Evolutionary conservation across 2,329 filamentous ascomycete genomes (phyloP).

Genomic region (Colletotrichum graminicola): DNA sequence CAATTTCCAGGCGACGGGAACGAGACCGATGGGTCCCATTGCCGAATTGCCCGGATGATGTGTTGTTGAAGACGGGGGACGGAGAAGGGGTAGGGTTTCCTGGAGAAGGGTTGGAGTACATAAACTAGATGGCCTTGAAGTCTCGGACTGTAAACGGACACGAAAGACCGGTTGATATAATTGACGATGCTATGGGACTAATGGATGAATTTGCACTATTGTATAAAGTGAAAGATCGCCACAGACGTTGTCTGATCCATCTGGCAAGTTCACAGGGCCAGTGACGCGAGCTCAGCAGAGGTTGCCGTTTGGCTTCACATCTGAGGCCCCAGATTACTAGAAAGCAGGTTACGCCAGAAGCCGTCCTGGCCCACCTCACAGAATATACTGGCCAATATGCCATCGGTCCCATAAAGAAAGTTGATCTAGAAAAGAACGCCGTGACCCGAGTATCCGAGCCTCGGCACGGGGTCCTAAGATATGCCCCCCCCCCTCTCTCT

Average conservation of each 20-base stretch:
- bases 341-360: neutral
- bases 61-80: neutral
- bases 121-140: neutral
- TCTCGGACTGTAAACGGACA: neutral
- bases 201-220: neutral
- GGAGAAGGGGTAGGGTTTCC: neutral
- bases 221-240: neutral
- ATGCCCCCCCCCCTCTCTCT: neutral
- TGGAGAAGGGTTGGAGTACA: neutral
- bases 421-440: neutral
- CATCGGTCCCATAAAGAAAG: neutral
- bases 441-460: neutral
- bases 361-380: neutral
- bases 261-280: neutral
- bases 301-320: neutral
- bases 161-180: neutral
- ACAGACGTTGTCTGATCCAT: neutral
- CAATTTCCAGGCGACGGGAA: neutral
- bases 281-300: neutral
- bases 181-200: neutral
- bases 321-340: no score
- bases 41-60: neutral
- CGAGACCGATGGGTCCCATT: neutral
- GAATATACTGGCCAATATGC: neutral
- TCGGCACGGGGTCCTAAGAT: no score